Conservation (phyloP, 2,329 filamentous ascomycete genomes). For the Aureobasidium sp. region DNA sequence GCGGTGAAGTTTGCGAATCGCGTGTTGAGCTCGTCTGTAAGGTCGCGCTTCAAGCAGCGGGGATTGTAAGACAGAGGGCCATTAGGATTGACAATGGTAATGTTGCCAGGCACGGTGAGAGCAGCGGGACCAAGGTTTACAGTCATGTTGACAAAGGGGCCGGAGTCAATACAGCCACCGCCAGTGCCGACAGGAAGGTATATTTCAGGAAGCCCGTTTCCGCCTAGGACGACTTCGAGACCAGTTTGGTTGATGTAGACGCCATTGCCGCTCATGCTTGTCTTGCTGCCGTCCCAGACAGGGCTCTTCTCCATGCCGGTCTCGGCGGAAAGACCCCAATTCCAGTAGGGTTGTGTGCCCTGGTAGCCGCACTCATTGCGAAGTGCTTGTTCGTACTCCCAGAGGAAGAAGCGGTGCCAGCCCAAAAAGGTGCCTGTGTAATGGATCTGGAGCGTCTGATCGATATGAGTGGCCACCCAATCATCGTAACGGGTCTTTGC, state of each 20-base stretch:
- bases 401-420: constrained; percentile 35
- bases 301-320: constrained; percentile 37
- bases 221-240: constrained; percentile 5
- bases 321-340: constrained; percentile 41
- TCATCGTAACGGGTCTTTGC: constrained; percentile 19
- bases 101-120: constrained; percentile 1
- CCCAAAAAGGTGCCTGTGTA: constrained; percentile 27
- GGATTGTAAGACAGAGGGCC: constrained; percentile 18
- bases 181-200: constrained; percentile 38
- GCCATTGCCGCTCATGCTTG: constrained; percentile 25
- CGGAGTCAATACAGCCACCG: constrained; percentile 45
- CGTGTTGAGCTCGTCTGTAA: constrained; percentile 11
- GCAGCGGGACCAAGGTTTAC: constrained; percentile 18
- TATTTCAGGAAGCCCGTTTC: constrained; percentile 24
- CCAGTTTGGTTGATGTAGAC: constrained; percentile 11
- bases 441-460: constrained; percentile 17
- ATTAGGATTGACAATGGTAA: constrained; percentile 12
- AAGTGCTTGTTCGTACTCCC: constrained; percentile 35
- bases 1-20: constrained; percentile 14
- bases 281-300: constrained; percentile 47
- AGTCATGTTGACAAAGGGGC: constrained; percentile 35
- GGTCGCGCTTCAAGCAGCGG: constrained; percentile 18
- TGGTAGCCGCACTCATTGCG: constrained; percentile 34
- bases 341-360: constrained; percentile 43
- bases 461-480: constrained; percentile 18